phyloP scores from a whole-genome alignment of 148 eudicot species.

The Rhododendron williamsianum region DNA sequence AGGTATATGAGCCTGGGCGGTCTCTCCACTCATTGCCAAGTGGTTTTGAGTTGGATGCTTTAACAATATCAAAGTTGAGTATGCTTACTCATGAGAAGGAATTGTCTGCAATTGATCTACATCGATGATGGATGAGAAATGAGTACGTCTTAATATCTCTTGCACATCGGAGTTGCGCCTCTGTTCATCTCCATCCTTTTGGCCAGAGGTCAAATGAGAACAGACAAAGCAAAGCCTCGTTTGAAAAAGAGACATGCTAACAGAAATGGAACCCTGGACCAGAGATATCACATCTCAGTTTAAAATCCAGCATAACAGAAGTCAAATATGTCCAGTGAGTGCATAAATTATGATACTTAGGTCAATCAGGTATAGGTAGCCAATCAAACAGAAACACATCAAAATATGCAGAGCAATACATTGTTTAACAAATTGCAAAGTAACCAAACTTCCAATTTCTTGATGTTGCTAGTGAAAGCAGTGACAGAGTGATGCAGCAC shows the following conservation, averaged over 20 bases:
- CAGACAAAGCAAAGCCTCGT: constrained; percentile 86
- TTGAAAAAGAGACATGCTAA: constrained; percentile 83
- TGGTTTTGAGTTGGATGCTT: no score
- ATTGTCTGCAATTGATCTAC: constrained; percentile 61
- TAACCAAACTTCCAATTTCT: not conserved
- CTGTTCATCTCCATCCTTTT: constrained; percentile 68
- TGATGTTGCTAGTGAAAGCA: not conserved
- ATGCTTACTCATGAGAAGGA: constrained; percentile 84
- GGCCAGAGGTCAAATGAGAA: constrained; percentile 84
- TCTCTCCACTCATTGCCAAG: no score
- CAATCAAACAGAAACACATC: not conserved
- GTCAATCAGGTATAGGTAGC: not conserved
- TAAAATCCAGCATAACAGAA: not conserved
- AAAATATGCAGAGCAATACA: not conserved
- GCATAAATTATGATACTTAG: not conserved
- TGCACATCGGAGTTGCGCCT: constrained; percentile 72
- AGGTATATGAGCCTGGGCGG: no score
- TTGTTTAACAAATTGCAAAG: not conserved
- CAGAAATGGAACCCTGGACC: constrained; percentile 82
- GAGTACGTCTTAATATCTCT: constrained; percentile 78
- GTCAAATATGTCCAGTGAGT: no score
- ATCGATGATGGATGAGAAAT: constrained; percentile 56
- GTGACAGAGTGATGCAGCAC: not conserved
- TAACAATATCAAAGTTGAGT: not conserved
- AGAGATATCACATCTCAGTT: constrained; percentile 7